Conservation (phyloP, 83 land plant species). For the Picea mariana region DNA sequence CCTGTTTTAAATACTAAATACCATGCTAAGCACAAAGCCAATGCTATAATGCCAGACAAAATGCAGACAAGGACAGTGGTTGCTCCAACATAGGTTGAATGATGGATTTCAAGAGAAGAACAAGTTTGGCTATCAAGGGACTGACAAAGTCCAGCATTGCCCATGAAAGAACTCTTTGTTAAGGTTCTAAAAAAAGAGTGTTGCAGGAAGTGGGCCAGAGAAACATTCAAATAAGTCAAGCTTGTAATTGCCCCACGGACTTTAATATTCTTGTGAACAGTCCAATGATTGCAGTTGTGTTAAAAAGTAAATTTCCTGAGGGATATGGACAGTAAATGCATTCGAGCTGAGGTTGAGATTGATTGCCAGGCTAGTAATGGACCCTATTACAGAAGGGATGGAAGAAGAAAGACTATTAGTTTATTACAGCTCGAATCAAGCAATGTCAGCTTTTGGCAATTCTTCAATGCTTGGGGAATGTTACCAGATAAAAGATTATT, state of each 20-base stretch:
- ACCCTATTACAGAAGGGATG: slow-evolving; percentile 64
- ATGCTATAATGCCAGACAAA: too few species aligned
- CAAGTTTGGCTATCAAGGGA: slow-evolving; percentile 25
- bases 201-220: slow-evolving; percentile 66
- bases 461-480: slow-evolving; percentile 53
- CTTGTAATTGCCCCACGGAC: slow-evolving; percentile 58
- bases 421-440: slow-evolving; percentile 66
- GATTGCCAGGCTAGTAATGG: slow-evolving; percentile 51
- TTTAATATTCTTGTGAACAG: slow-evolving; percentile 52
- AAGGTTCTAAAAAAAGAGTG: slow-evolving; percentile 62
- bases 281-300: slow-evolving; percentile 70
- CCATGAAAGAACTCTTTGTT: slow-evolving; percentile 6
- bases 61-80: too few species aligned
- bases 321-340: slow-evolving; percentile 50
- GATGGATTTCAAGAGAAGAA: slow-evolving; percentile 27
- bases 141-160: too few species aligned
- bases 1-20: too few species aligned
- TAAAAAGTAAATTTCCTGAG: slow-evolving; percentile 43
- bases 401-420: slow-evolving; percentile 62
- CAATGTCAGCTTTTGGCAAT: slow-evolving; percentile 54
- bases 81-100: neutral
- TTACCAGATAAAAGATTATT: slow-evolving; percentile 56
- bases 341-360: slow-evolving; percentile 64
- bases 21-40: too few species aligned
- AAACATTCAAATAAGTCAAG: slow-evolving; percentile 66